Evolutionary conservation across 305 asterid species (phyloP), one percentile per base, ranked within the genome.

Genomic region (Rubia balearica): DNA sequence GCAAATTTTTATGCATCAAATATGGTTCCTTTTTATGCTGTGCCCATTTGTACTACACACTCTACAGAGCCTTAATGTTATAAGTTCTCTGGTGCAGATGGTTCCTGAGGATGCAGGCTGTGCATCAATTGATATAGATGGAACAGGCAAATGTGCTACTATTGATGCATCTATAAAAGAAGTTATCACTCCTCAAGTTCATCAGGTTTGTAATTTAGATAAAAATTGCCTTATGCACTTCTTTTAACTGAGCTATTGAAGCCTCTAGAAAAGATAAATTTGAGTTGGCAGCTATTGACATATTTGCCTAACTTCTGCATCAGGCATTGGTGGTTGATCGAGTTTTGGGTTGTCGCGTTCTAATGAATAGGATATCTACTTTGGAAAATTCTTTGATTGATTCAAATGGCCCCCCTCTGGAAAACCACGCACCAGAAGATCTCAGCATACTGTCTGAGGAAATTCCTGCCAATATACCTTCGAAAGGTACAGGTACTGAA

Each of bases 171-270:
- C 69, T 63, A 76, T 69, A 59, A 72, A 43, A 76, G 88, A 78
- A 67, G 81, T 79, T 62, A 74, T n/a, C 80, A 72, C 76, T 76
- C 59, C 72, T 66, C 85, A 80, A 80, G 72, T 56, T 77, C 95
- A 76, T 76, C 91, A 85, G 97, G 97, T 91, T 84, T 63, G 78
- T 73, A 71, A 68, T 40, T 57, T 60, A 59, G 70, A 68, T 63
- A 30, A 67, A 55, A 68, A 56, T 53, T 69, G 61, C 16, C 48
- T 67, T 61, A 16, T 75, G 62, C 43, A 57, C 36, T 48, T 21
- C 12, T 72, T 33, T 41, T 21, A 12, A 36, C 48, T 8, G 75
- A 42, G 38, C 59, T 40, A 62, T 40, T 43, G 13, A 46, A 33
- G 68, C 33, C 49, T 43, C 45, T 61, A 53, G 13, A 51, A 66